Conservation (phyloP, 768 basidiomycete genomes). For the Galerina marginata region DNA sequence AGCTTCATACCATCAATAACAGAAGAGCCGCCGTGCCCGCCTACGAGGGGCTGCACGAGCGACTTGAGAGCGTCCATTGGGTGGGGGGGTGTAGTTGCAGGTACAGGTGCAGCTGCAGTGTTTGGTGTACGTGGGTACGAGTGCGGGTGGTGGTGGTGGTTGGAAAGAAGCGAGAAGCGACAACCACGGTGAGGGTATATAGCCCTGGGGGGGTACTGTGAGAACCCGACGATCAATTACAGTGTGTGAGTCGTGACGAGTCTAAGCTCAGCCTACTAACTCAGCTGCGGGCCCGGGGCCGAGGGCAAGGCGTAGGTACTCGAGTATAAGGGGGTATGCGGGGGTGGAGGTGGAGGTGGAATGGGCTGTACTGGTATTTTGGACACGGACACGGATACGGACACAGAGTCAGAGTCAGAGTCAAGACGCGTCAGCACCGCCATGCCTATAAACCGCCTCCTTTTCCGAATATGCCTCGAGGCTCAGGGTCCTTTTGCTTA, state of each 20-base stretch:
- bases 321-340: slow-evolving; percentile 9
- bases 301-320: no score
- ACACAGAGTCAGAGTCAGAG: slow-evolving; percentile 1
- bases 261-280: slow-evolving; percentile 6
- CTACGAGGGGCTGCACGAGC: slow-evolving; percentile 80
- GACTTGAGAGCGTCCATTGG: slow-evolving; percentile 82
- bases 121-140: background rate
- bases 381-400: background rate
- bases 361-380: slow-evolving; percentile 2
- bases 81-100: background rate
- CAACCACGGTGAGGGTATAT: slow-evolving; percentile 2
- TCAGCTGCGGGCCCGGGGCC: slow-evolving; percentile 8
- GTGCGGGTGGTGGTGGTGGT: slow-evolving; percentile 10
- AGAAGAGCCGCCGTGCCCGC: slow-evolving; percentile 74
- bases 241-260: slow-evolving; percentile 12
- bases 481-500: slow-evolving; percentile 12
- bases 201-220: slow-evolving; percentile 12
- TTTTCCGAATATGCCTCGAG: slow-evolving; percentile 12
- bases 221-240: slow-evolving; percentile 13
- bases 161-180: background rate
- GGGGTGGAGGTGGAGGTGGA: background rate
- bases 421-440: slow-evolving; percentile 19
- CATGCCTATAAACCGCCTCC: slow-evolving; percentile 3
- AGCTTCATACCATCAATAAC: slow-evolving; percentile 91
- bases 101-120: background rate